These are phyloP conservation scores for Penicillium sp. DNA, from an alignment of 2,329 filamentous ascomycete genomes.

Conservation along the genomic window DNA sequence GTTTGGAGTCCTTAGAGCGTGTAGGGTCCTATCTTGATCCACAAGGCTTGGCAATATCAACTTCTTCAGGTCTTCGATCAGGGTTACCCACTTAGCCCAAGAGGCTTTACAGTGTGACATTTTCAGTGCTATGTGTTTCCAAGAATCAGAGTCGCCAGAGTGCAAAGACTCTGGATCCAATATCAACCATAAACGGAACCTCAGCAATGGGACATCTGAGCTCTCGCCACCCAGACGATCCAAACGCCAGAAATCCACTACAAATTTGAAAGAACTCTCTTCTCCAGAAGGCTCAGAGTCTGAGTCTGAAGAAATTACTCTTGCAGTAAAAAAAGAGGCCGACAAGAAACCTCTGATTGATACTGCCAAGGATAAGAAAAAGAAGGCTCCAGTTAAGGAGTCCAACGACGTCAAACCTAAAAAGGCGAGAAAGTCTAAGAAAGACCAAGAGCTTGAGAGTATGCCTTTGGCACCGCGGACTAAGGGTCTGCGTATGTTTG, in stretches of 20 bases:
- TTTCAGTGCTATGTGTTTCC: conserved; percentile 2
- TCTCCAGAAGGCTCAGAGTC: conserved; percentile 17
- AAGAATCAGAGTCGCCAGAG: background rate
- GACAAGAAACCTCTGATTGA: conserved; percentile 1
- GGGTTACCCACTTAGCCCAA: background rate
- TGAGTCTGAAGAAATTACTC: conserved; percentile 13
- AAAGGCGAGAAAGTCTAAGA: conserved; percentile 57
- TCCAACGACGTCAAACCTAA: conserved; percentile 31
- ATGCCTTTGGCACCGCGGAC: conserved; percentile 69
- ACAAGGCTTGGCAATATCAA: conserved; percentile 4
- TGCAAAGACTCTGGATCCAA: conserved; percentile 9
- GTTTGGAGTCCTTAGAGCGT: background rate
- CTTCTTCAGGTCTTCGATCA: conserved; percentile 2
- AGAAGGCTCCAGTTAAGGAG: conserved; percentile 12
- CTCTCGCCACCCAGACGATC: conserved; percentile 29
- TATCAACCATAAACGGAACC: conserved; percentile 27
- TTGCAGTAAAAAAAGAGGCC: conserved; percentile 8
- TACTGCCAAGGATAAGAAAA: conserved; percentile 13
- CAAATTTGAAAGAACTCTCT: conserved; percentile 19
- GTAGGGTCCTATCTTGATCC: background rate
- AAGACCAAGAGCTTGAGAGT: conserved; percentile 54
- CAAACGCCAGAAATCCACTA: conserved; percentile 29
- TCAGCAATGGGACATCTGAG: conserved; percentile 23
- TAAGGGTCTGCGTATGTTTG: conserved; percentile 70
- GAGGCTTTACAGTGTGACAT: background rate